Conservation (phyloP, 805 yeast species). For the Candida awuae region DNA sequence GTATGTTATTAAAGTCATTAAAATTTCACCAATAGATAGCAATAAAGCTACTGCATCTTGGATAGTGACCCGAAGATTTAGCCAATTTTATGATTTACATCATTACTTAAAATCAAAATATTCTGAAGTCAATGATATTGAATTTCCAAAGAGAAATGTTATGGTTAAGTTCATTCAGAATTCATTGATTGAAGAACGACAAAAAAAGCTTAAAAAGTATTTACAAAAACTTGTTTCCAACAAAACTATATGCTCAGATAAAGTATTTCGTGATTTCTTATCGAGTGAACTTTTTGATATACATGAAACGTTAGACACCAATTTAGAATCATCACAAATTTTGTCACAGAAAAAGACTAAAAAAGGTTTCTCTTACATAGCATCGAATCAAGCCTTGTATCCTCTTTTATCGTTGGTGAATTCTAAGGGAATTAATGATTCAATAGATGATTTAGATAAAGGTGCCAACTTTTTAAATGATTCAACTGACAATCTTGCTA, state of each 20-base stretch:
- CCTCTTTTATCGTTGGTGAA: conserved; percentile 6
- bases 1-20: conserved; percentile 72
- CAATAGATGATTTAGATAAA: neutral
- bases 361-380: too few relatives aligned
- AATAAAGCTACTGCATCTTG: conserved; percentile 58
- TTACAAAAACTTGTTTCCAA: conserved; percentile 47
- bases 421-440: conserved; percentile 1
- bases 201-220: conserved; percentile 53
- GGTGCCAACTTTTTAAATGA: too few relatives aligned
- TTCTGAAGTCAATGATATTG: conserved; percentile 40
- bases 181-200: conserved; percentile 57
- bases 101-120: conserved; percentile 50
- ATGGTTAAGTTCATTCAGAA: conserved; percentile 66
- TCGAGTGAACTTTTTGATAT: conserved; percentile 63
- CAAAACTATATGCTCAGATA: conserved; percentile 66
- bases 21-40: conserved; percentile 26
- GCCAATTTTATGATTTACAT: conserved; percentile 71
- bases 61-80: conserved; percentile 85
- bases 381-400: conserved; percentile 19
- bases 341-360: too few relatives aligned
- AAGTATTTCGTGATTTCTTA: conserved; percentile 65
- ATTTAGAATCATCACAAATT: too few relatives aligned
- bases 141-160: conserved; percentile 54
- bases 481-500: too few relatives aligned
- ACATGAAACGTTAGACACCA: too few relatives aligned